Base-by-base conservation (phyloP, 2,329 filamentous ascomycete species). In the Pestalotiopsis sp. region DNA sequence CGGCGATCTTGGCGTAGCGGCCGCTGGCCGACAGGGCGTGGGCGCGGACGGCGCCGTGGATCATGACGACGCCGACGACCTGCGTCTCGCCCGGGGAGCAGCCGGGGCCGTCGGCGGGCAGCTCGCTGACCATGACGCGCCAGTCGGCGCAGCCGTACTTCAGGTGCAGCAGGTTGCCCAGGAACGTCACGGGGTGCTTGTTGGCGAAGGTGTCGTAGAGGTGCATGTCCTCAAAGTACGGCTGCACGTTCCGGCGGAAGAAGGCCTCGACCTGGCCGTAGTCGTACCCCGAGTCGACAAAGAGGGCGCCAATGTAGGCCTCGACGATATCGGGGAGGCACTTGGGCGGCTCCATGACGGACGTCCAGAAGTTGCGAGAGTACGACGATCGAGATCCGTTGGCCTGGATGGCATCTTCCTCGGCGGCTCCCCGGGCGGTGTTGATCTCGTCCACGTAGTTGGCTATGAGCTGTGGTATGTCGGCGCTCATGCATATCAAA, bases 141-240 rank as follows among this genome's bases (percentile, higher is more conserved):
- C 86, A 89, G 65, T 82, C 77, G 2, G 64, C 69, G 77, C 95
- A 98, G 35, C 85, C 87, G 69, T 94, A 90, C 11, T 88, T 84
- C 11, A 85, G 82, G 9, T 87, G 82, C 68, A 98, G 82, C 69
- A 88, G 83, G 58, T 88, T 88, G 55, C 88, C 83, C 0, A 97
- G 84, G 56, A 88, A 88, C 0, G 92, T 97, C 3, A 92, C 91
- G 0, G 95, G 95, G 72, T 98, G 94, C 40, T 92, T 92, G 73
- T 91, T 93, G 1, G 94, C 94, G 77, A 93, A 98, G 0, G 88
- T 88, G 77, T 98, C 94, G 78, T 97, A 98, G 52, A 96, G 85
- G 3, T 85, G 82, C 90, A 98, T 97, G 78, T 98, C 91, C 64
- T 87, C 83, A 77, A 98, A 98, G 80, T 90, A 97, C 2, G 89